Evolutionary conservation across 805 yeast species (phyloP).

Genomic region (Schwanniomyces pseudopolymorphus): DNA sequence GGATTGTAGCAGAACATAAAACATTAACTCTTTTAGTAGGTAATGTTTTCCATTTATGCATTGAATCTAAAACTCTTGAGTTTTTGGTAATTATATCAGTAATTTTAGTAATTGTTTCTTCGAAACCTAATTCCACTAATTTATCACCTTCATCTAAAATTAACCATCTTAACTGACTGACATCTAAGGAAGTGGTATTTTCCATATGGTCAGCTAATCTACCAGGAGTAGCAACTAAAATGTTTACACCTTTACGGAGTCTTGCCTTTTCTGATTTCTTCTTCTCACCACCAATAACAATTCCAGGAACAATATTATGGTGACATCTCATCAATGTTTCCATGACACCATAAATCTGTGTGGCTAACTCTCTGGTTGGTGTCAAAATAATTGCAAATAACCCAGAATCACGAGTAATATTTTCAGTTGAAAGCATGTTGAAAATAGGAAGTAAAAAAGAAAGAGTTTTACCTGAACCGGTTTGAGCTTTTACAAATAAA

Average conservation of each 20-base stretch:
- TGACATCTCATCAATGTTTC: slow-evolving; percentile 72
- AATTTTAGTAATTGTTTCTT: slow-evolving; percentile 83
- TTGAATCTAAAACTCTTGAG: slow-evolving; percentile 38
- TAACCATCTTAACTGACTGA: slow-evolving; percentile 78
- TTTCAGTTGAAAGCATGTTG: slow-evolving; percentile 63
- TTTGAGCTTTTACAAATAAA: slow-evolving; percentile 90
- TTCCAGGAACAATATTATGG: slow-evolving; percentile 90
- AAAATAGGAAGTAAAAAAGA: slow-evolving; percentile 84
- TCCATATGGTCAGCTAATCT: slow-evolving; percentile 92
- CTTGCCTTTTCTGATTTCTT: slow-evolving; percentile 96
- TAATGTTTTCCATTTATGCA: slow-evolving; percentile 49
- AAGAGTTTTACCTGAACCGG: slow-evolving; percentile 97
- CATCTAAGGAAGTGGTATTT: slow-evolving; percentile 74
- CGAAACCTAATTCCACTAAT: slow-evolving; percentile 93
- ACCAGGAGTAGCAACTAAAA: slow-evolving; percentile 97
- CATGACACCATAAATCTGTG: slow-evolving; percentile 81
- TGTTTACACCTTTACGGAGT: slow-evolving; percentile 90
- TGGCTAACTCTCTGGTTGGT: slow-evolving; percentile 94
- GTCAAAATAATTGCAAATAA: slow-evolving; percentile 84
- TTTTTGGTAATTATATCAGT: slow-evolving; percentile 54
- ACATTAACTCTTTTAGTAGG: slow-evolving; percentile 75
- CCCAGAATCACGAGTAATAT: slow-evolving; percentile 66
- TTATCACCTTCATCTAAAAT: slow-evolving; percentile 96
- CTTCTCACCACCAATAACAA: slow-evolving; percentile 97
- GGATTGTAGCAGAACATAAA: slow-evolving; percentile 93